Percentiles rank a stretch among this genome's conserved stretches.
Evolutionary conservation across 2,329 filamentous ascomycete species (phyloP).

Genomic region (Cladobotryum mycophilum): DNA sequence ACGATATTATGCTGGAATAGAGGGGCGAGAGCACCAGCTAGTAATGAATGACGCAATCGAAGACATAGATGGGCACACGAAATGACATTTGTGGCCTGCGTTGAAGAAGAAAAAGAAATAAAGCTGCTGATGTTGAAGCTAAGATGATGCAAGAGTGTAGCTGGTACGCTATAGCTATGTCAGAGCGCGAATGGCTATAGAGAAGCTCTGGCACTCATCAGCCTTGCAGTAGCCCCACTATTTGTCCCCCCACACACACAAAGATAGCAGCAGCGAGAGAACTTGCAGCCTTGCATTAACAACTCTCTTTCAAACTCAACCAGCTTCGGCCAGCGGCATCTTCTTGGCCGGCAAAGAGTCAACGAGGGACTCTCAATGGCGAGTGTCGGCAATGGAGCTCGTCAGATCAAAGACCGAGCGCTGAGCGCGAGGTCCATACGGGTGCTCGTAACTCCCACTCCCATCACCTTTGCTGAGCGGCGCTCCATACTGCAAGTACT

Average conservation of each 20-base stretch:
- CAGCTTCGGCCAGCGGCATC: neutral
- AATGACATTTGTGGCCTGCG: neutral
- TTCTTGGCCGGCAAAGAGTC: neutral
- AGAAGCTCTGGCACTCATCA: neutral
- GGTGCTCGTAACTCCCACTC: constrained; percentile 45
- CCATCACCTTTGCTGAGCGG: constrained; percentile 47
- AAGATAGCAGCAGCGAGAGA: too few relatives aligned
- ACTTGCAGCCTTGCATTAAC: too few relatives aligned
- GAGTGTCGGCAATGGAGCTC: constrained; percentile 7
- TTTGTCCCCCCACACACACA: neutral
- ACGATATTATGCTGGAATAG: neutral
- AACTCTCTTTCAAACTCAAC: too few relatives aligned
- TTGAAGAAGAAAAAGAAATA: neutral
- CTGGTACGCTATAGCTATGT: too few relatives aligned
- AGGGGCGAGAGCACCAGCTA: constrained; percentile 6
- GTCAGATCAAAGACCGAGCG: constrained; percentile 7
- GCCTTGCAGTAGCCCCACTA: neutral
- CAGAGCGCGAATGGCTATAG: neutral
- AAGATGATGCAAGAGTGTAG: too few relatives aligned
- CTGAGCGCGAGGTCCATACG: constrained; percentile 37
- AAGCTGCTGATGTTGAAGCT: constrained; percentile 1
- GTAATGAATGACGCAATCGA: neutral
- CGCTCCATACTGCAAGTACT: constrained; percentile 48
- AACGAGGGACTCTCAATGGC: constrained; percentile 9
- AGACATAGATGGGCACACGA: constrained; percentile 6